Evolutionary conservation across 257 asterid genomes (phyloP), one percentile per base, ranked within the genome.

Genomic region (Fraxinus excelsior): DNA sequence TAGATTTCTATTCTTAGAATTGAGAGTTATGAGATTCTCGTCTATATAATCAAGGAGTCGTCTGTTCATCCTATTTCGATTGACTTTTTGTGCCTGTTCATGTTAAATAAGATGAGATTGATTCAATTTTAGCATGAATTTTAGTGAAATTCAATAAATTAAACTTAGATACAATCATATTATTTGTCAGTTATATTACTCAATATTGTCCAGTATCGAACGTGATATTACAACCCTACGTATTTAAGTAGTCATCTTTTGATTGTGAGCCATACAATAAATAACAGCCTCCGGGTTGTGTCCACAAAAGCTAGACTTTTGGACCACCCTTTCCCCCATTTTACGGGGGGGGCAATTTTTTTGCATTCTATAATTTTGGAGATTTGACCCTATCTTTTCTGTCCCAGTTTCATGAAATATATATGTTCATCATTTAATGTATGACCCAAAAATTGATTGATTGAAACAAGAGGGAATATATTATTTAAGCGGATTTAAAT

Each of bases 301-400:
- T 64, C 49, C 53, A 16, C 18, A 5, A 12, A 34, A 46, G 34
- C 13, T 16, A 35, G 26, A 25, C 12, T 35, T 10, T 62, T 46
- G 79, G 79, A 38, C 78, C 84, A 76, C 79, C 14, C 14, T 14
- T 71, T 37, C 34, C 80, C 80, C 34, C 67, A 76, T 71, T 64
- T 71, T 72, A 37, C 65, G 74, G 80, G 84, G 75, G 77, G 64
- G 11, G 11, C 64, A 19, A 56, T 1, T 14, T 44, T 1, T 31
- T 65, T 49, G 64, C 62, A 37, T n/a, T 16, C 4, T 31, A 42
- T 26, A 16, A 64, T 62, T 42, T 40, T 66, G 7, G 19, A 11
- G 7, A 7, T 44, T 29, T 77, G 66, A 28, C 40, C 82, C 71
- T 14, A n/a, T 2, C 53, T 21, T 3, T 56, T 58, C 13, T 58